phyloP scores from a whole-genome alignment of 805 yeast genomes.

The Pichia kluyveri region DNA sequence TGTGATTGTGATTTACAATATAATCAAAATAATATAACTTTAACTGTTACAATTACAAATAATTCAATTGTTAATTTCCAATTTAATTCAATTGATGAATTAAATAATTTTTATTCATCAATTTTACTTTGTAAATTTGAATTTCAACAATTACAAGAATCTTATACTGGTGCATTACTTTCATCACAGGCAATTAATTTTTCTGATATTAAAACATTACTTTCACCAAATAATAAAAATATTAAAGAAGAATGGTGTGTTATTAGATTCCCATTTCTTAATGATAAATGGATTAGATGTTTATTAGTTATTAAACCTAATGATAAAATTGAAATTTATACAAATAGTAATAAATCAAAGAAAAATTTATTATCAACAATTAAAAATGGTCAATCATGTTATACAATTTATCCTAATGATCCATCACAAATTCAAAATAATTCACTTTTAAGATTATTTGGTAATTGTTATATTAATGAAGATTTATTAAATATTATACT shows the following conservation, averaged over 20 bases:
- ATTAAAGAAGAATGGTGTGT: conserved; percentile 54
- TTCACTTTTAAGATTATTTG: conserved; percentile 46
- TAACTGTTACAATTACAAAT: conserved; percentile 19
- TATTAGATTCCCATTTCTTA: conserved; percentile 48
- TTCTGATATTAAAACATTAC: conserved; percentile 49
- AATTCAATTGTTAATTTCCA: conserved; percentile 17
- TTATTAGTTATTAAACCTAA: conserved; percentile 35
- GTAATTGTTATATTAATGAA: conserved; percentile 42
- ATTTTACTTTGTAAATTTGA: conserved; percentile 49
- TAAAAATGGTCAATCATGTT: conserved; percentile 34
- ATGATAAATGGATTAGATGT: conserved; percentile 51
- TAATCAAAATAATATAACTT: conserved; percentile 1
- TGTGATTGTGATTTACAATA: conserved; percentile 31
- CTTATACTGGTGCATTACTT: conserved; percentile 56
- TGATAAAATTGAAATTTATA: conserved; percentile 48
- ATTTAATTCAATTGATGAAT: conserved; percentile 19
- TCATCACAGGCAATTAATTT: conserved; percentile 48
- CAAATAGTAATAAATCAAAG: conserved; percentile 38
- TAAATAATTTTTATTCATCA: conserved; percentile 32
- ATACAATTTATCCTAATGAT: conserved; percentile 52
- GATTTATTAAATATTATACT: conserved; percentile 11
- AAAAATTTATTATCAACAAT: conserved; percentile 45
- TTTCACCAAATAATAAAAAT: conserved; percentile 40
- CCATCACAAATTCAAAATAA: conserved; percentile 49
- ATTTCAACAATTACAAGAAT: conserved; percentile 46